These are phyloP conservation scores for Magnolia changhungtana DNA, from an alignment of 164 flowering plant genomes.

Conservation along the genomic window DNA sequence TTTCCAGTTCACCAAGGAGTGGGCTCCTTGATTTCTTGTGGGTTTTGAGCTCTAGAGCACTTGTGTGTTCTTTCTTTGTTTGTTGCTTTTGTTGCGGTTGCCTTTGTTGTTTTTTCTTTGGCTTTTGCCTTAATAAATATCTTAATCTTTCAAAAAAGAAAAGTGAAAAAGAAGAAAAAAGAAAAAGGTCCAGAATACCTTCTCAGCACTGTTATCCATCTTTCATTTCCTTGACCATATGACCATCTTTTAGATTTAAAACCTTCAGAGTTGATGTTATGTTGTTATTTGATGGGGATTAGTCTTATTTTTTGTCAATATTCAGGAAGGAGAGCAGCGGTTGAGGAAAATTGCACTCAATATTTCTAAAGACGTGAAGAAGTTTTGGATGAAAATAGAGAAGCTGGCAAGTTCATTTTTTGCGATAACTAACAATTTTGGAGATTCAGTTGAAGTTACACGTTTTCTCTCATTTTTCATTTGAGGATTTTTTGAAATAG, in stretches of 20 bases:
- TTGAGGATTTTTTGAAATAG: background rate
- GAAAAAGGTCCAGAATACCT: no score
- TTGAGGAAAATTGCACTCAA: constrained; percentile 83
- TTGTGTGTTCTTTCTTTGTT: no score
- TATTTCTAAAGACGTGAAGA: constrained; percentile 95
- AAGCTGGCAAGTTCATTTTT: constrained; percentile 67
- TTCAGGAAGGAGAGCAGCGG: constrained; percentile 91
- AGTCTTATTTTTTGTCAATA: constrained; percentile 6
- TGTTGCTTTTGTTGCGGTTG: no score
- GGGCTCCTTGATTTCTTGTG: no score
- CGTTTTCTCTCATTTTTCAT: background rate
- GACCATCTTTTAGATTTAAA: background rate
- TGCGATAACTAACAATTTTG: background rate
- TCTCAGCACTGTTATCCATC: no score
- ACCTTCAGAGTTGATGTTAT: background rate
- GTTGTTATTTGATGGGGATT: background rate
- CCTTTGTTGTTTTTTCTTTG: no score
- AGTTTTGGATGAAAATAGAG: constrained; percentile 96
- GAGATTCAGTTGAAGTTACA: background rate
- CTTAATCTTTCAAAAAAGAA: no score
- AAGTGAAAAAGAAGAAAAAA: no score
- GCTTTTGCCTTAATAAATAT: no score
- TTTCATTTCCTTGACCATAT: constrained; percentile 4
- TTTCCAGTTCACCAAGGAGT: no score
- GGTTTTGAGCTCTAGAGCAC: no score